Percentiles rank a stretch among this genome's conserved stretches.
Evolutionary conservation across 2,329 filamentous ascomycete species (phyloP).

Genomic region (Penicillium oxalicum): DNA sequence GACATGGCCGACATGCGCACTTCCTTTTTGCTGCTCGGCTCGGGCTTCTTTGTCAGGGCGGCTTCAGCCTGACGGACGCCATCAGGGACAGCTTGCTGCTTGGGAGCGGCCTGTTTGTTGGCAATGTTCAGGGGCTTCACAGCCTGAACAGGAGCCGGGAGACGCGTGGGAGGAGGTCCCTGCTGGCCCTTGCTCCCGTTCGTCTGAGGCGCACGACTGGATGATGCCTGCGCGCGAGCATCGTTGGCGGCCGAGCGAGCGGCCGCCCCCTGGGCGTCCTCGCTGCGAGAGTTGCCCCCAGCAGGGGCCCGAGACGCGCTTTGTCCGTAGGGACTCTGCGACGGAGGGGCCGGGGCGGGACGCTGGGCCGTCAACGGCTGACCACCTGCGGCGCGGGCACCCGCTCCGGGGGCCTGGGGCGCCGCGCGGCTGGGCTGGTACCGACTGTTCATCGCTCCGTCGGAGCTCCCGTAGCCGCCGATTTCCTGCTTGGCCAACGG

Average conservation of each 20-base stretch:
- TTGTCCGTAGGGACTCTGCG: constrained; percentile 29
- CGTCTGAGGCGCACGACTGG: constrained; percentile 37
- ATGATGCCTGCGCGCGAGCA: constrained; percentile 36
- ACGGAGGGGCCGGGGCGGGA: constrained; percentile 69
- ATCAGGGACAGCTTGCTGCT: constrained; percentile 47
- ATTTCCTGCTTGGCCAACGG: constrained; percentile 87
- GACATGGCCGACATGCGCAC: constrained; percentile 98
- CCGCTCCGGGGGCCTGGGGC: constrained; percentile 64
- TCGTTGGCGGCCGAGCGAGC: constrained; percentile 31
- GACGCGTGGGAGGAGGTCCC: constrained; percentile 53
- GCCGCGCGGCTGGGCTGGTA: constrained; percentile 84
- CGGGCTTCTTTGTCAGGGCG: constrained; percentile 72
- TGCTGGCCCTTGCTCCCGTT: constrained; percentile 39
- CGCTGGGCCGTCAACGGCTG: constrained; percentile 65
- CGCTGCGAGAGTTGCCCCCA: constrained; percentile 23
- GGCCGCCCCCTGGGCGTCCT: constrained; percentile 31
- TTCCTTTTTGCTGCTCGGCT: constrained; percentile 78
- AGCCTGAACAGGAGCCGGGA: constrained; percentile 49
- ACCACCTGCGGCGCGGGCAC: constrained; percentile 42
- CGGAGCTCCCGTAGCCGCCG: constrained; percentile 59
- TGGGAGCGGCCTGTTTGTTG: constrained; percentile 52
- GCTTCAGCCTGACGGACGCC: constrained; percentile 84
- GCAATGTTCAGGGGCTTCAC: constrained; percentile 77
- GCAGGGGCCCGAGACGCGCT: constrained; percentile 29
- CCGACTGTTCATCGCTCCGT: constrained; percentile 47